Percentiles rank a stretch among this genome's conserved stretches.
Conservation (phyloP, 768 basidiomycete genomes). For the Sarcodon aspratus region DNA sequence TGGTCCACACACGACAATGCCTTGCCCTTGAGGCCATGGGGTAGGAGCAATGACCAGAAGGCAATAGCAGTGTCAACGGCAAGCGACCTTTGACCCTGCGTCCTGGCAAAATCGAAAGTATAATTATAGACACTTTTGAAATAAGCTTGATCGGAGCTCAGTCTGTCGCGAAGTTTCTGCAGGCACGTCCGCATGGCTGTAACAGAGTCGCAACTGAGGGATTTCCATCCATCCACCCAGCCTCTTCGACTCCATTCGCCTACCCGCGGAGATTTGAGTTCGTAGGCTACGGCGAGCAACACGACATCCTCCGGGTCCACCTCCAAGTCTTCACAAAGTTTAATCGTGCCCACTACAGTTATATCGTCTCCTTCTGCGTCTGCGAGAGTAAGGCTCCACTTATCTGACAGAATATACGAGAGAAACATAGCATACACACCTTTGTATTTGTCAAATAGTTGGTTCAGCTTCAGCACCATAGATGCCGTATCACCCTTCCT, state of each 20-base stretch:
- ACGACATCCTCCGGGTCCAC: conserved; percentile 77
- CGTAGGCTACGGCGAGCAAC: conserved; percentile 70
- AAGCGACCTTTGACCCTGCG: conserved; percentile 71
- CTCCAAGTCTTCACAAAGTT: conserved; percentile 55
- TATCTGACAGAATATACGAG: neutral
- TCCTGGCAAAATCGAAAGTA: conserved; percentile 71
- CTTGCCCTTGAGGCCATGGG: conserved; percentile 56
- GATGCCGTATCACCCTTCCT: conserved; percentile 12
- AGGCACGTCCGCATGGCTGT: conserved; percentile 47
- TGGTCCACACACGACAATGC: conserved; percentile 34
- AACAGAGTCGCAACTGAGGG: conserved; percentile 53
- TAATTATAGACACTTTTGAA: conserved; percentile 72
- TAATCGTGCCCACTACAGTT: conserved; percentile 69
- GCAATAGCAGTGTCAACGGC: conserved; percentile 67
- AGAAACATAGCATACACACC: conserved; percentile 16
- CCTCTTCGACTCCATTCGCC: conserved; percentile 61
- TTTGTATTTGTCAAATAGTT: conserved; percentile 31
- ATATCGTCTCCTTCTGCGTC: conserved; percentile 56
- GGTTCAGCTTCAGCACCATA: conserved; percentile 12
- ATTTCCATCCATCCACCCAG: conserved; percentile 79
- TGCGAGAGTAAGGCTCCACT: conserved; percentile 10
- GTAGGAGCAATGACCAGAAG: conserved; percentile 71
- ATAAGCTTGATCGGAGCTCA: conserved; percentile 54
- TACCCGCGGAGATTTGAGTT: conserved; percentile 64
- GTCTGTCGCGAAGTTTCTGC: conserved; percentile 40